These are phyloP conservation scores for Seiridium unicorne DNA, from an alignment of 2,329 filamentous ascomycete genomes.

Conservation along the genomic window DNA sequence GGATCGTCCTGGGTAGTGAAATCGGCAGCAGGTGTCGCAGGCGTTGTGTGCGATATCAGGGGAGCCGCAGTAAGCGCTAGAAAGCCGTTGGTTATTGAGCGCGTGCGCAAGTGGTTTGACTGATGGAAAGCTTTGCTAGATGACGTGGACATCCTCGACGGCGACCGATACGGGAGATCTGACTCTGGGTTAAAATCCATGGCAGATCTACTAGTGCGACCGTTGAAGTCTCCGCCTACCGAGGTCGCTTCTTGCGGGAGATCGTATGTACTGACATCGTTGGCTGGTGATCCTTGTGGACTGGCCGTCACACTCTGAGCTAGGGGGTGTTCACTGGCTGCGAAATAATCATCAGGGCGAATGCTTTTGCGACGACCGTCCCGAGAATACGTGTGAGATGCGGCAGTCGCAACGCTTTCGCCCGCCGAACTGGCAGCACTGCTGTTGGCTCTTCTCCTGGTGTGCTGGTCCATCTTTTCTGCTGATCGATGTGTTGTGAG, in stretches of 20 bases:
- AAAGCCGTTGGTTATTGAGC: constrained; percentile 43
- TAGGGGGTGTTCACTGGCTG: constrained; percentile 66
- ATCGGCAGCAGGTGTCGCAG: constrained; percentile 36
- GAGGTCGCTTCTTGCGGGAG: constrained; percentile 37
- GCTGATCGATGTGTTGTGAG: constrained; percentile 56
- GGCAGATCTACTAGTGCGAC: constrained; percentile 30
- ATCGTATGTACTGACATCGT: constrained; percentile 26
- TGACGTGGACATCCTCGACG: constrained; percentile 26
- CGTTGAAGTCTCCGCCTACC: constrained; percentile 33
- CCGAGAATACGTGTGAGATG: constrained; percentile 52
- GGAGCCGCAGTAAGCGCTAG: constrained; percentile 36
- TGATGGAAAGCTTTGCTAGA: constrained; percentile 27
- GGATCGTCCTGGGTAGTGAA: constrained; percentile 30
- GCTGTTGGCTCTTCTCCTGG: constrained; percentile 57
- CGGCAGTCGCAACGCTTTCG: constrained; percentile 46
- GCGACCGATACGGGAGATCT: constrained; percentile 26
- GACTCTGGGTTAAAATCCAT: constrained; percentile 35
- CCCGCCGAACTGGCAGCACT: constrained; percentile 64
- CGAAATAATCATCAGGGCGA: constrained; percentile 54
- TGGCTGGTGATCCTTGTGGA: constrained; percentile 49
- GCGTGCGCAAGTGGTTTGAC: constrained; percentile 40
- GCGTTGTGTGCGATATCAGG: constrained; percentile 28
- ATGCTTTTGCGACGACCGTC: constrained; percentile 53
- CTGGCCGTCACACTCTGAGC: constrained; percentile 73
- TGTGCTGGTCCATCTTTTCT: constrained; percentile 54